Base-by-base conservation (phyloP, 305 asterid genomes). In the Plantago coronopus region DNA sequence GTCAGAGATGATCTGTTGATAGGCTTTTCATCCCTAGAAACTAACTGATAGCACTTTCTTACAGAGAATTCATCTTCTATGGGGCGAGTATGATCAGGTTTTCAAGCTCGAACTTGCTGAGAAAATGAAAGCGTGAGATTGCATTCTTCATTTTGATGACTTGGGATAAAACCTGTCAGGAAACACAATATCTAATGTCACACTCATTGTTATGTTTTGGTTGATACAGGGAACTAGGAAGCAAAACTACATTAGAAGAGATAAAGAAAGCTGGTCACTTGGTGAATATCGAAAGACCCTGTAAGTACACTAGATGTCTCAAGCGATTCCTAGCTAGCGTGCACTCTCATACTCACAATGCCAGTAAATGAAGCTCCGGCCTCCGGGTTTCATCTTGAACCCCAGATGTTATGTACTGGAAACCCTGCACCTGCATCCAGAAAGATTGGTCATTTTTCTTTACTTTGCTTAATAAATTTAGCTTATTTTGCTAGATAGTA, bases 31-130 rank as follows among this genome's bases (percentile, higher is more conserved):
- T 50, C 23, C 17, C 5, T 11, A 6, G 21, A 42, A 21, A 43
- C 37, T 5, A 16, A 16, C 3, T 23, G 8, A 18, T 10, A 62
- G 13, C 53, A 47, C 23, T n/a, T 29, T 38, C 2, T 13, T 59
- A 60, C 83, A 91, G 98, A 77, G 81, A 77, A 88, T 91, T 73
- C 98, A 89, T 76, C 82, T 91, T 55, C 70, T 91, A 0, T 91
- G 98, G 98, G 98, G 98, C 5, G 95, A 84, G 72, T 69, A 86
- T 53, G 98, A 91, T 78, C 93, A 81, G 76, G 81, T 91, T 67
- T 89, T 91, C 81, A 91, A 79, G 40, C 43, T 80, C 66, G 86
- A 91, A 54, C 84, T 71, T 59, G 98, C 96, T 62, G 76, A 76
- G 71, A 70, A 73, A 50, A 86, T 89, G 95, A 83, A 89, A 86